Base-by-base conservation (phyloP, 164 flowering plant genomes). In the Annona squamosa region DNA sequence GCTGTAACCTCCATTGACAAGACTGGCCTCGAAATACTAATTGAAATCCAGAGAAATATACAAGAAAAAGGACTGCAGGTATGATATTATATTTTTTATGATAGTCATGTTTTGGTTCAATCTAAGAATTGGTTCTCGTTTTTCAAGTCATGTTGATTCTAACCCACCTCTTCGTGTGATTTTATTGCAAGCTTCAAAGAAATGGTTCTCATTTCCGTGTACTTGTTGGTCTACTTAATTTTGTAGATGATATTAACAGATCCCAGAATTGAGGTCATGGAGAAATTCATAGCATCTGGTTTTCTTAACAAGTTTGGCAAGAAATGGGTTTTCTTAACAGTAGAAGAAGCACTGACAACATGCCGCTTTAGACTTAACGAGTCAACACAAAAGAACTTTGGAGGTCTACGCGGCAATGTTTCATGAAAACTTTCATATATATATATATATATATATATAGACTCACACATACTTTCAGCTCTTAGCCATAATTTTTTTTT, bases 1-100 rank as follows among this genome's bases (percentile, higher is more conserved):
- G 94, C 89, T 44, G 92, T 90, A 65, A 74, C 88, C 63, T 61
- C 91, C 18, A 87, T 92, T n/a, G 97, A 92, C 80, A 77, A 77
- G 63, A 85, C 88, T 1, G 97, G 97, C 56, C 81, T 92, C 16
- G 94, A 85, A 70, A 77, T 87, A 37, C 64, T 92, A 4, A 1
- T 44, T 0, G 97, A 90, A 74, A 37, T 89, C 10, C 74, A 69
- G 10, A 84, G 74, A 74, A 79, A 42, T 44, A 47, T 88, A 48
- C 80, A 79, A 63, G 62, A 44, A 47, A 87, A 72, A 37, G 86
- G 82, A 6, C 77, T 90, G 4, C 86, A 85, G 89, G 93, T 91
- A 77, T 16, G 42, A 5, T 3, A 52, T 52, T 52, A 52, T 52
- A 7, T 16, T 52, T 6, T 52, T 52, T 0, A 3, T 52, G 10